Evolutionary conservation across 192 early-diverging fungal species (phyloP).

Genomic region (Martensiomyces pterosporus): DNA sequence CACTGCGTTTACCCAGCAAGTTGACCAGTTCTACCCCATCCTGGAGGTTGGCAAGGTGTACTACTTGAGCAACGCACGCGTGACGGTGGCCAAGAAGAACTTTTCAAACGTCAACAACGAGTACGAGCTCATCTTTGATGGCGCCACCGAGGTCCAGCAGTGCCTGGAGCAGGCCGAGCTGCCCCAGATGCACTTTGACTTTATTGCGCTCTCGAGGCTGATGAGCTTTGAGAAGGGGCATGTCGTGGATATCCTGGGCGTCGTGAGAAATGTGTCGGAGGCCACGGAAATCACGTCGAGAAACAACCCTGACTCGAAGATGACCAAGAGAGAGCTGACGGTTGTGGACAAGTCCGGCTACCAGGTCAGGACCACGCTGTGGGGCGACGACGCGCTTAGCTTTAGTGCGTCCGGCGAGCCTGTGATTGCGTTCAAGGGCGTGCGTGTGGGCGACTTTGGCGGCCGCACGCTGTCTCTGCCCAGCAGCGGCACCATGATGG

Average conservation of each 20-base stretch:
- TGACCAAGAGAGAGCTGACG: constrained; percentile 78
- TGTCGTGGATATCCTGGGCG: constrained; percentile 73
- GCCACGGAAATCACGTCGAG: constrained; percentile 60
- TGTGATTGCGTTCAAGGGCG: constrained; percentile 80
- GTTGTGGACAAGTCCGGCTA: constrained; percentile 74
- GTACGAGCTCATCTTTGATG: constrained; percentile 87
- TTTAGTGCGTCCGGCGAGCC: constrained; percentile 53
- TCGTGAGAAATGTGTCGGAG: constrained; percentile 62
- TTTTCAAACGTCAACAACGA: constrained; percentile 80
- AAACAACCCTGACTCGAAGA: constrained; percentile 35
- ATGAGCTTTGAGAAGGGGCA: constrained; percentile 65
- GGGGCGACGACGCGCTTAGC: constrained; percentile 75
- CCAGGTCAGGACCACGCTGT: constrained; percentile 75
- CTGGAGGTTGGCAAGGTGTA: constrained; percentile 81
- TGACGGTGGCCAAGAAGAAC: constrained; percentile 82
- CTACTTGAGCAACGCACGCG: constrained; percentile 73
- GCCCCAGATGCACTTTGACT: constrained; percentile 57
- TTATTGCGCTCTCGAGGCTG: constrained; percentile 66
- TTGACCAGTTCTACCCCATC: constrained; percentile 69
- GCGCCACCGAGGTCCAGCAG: constrained; percentile 58
- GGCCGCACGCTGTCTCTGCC: constrained; percentile 61
- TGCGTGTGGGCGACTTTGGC: constrained; percentile 83
- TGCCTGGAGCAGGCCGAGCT: constrained; percentile 38
- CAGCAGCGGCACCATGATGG: constrained; percentile 41
- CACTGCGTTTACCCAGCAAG: constrained; percentile 89